Evolutionary conservation across 148 eudicot species (phyloP).

Genomic region (Silene uniflora): DNA sequence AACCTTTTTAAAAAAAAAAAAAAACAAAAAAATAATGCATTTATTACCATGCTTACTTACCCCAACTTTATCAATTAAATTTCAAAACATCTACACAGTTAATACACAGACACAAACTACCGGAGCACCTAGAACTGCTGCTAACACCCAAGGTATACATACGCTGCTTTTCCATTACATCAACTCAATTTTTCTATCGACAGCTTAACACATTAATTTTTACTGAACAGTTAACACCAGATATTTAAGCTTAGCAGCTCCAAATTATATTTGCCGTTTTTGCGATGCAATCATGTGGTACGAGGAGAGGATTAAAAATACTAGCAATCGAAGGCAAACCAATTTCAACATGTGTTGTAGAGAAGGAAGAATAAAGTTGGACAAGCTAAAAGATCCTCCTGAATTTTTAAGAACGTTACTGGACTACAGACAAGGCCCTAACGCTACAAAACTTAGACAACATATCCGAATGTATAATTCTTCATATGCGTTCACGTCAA

Average conservation of each 20-base stretch:
- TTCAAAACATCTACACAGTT: too few species aligned
- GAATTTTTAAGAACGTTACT: not conserved
- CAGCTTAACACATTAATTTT: too few species aligned
- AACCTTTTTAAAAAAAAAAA: too few species aligned
- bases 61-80: too few species aligned
- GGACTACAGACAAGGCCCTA: not conserved
- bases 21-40: too few species aligned
- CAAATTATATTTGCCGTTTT: not conserved
- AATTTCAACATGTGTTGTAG: slow-evolving; percentile 22
- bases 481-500: slow-evolving; percentile 26
- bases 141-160: too few species aligned
- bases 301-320: slow-evolving; percentile 1
- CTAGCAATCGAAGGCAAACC: not conserved
- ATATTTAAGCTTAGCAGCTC: not conserved
- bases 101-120: too few species aligned
- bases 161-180: too few species aligned
- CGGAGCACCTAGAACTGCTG: too few species aligned
- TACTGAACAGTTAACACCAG: too few species aligned
- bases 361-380: slow-evolving; percentile 18
- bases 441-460: not conserved
- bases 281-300: slow-evolving; percentile 21
- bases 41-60: too few species aligned
- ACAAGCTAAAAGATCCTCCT: slow-evolving; percentile 3
- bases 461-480: slow-evolving; percentile 23
- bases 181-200: too few species aligned